Percentiles rank a stretch among this genome's conserved stretches.
Evolutionary conservation across 108 stramenopile genomes (phyloP).

Genomic region (Craspedostauros australis): DNA sequence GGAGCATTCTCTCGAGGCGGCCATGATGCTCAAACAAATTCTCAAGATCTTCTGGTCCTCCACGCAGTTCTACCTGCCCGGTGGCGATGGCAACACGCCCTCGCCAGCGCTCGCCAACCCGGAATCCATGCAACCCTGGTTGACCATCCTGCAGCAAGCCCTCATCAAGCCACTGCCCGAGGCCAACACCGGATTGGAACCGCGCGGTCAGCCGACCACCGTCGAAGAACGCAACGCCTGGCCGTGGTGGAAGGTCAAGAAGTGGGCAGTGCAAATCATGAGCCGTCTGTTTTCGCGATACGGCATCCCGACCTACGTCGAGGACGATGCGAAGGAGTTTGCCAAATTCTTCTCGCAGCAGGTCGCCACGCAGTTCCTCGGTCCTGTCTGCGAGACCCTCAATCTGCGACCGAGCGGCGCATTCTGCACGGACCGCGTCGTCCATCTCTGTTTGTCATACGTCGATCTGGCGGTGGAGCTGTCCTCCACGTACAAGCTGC

Average conservation of each 20-base stretch:
- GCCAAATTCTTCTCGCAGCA: slow-evolving; percentile 82
- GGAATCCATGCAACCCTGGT: slow-evolving; percentile 84
- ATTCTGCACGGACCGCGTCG: slow-evolving; percentile 93
- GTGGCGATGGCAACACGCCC: slow-evolving; percentile 37
- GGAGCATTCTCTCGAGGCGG: slow-evolving; percentile 76
- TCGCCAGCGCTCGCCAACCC: slow-evolving; percentile 65
- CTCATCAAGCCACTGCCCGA: slow-evolving; percentile 78
- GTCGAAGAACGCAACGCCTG: slow-evolving; percentile 86
- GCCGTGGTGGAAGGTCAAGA: slow-evolving; percentile 99
- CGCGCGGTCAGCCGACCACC: slow-evolving; percentile 64
- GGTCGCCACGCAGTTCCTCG: slow-evolving; percentile 83
- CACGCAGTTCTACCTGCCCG: slow-evolving; percentile 91
- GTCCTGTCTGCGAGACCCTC: slow-evolving; percentile 85
- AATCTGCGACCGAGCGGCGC: slow-evolving; percentile 80
- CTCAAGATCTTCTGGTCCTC: slow-evolving; percentile 97
- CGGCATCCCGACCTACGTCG: slow-evolving; percentile 90
- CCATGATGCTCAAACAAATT: slow-evolving; percentile 92
- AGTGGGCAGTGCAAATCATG: slow-evolving; percentile 95
- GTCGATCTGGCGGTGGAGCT: slow-evolving; percentile 89
- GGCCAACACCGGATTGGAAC: slow-evolving; percentile 53
- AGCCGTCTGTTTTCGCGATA: slow-evolving; percentile 90
- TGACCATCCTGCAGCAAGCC: slow-evolving; percentile 64
- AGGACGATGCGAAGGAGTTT: slow-evolving; percentile 83
- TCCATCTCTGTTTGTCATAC: slow-evolving; percentile 90
- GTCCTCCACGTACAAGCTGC: slow-evolving; percentile 88